phyloP scores from a whole-genome alignment of 192 early-diverging fungal genomes.

The Spizellomyces punctatus region DNA sequence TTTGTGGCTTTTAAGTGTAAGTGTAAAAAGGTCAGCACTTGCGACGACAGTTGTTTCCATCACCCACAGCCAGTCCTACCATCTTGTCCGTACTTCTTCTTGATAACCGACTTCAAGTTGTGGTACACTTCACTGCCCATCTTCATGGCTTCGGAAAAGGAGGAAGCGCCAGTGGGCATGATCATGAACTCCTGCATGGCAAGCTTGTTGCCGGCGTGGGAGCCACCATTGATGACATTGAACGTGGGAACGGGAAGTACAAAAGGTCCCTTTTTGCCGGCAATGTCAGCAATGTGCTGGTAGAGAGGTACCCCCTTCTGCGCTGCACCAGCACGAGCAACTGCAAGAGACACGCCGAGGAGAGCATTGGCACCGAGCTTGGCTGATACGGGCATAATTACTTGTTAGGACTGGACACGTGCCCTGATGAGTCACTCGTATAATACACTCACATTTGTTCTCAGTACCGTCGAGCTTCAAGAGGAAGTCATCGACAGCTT shows the following conservation, averaged over 20 bases:
- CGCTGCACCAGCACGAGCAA: slow-evolving; percentile 92
- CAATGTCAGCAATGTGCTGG: slow-evolving; percentile 90
- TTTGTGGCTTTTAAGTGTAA: slow-evolving; percentile 73
- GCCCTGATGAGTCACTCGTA: background rate
- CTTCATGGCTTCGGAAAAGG: slow-evolving; percentile 96
- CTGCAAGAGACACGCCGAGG: slow-evolving; percentile 96
- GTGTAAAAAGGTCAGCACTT: background rate
- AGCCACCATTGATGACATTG: slow-evolving; percentile 99
- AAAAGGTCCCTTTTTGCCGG: slow-evolving; percentile 78
- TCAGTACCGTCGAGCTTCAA: slow-evolving; percentile 89
- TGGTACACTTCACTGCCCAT: slow-evolving; percentile 99
- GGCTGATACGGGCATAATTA: slow-evolving; percentile 10
- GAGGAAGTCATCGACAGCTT: slow-evolving; percentile 87
- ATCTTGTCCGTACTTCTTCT: slow-evolving; percentile 98
- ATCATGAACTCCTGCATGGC: slow-evolving; percentile 99
- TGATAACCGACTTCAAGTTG: slow-evolving; percentile 93
- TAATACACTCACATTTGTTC: slow-evolving; percentile 73
- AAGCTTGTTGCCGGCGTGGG: slow-evolving; percentile 99
- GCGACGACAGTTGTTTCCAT: background rate
- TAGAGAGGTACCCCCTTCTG: slow-evolving; percentile 93
- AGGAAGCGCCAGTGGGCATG: slow-evolving; percentile 89
- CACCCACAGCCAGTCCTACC: slow-evolving; percentile 27
- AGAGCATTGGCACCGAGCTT: slow-evolving; percentile 98
- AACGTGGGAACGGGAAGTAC: slow-evolving; percentile 95
- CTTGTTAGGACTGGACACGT: no score